Evolutionary conservation across 345 rosid genomes (phyloP), one percentile per base, ranked within the genome.

Genomic region (Aquilaria sinensis): DNA sequence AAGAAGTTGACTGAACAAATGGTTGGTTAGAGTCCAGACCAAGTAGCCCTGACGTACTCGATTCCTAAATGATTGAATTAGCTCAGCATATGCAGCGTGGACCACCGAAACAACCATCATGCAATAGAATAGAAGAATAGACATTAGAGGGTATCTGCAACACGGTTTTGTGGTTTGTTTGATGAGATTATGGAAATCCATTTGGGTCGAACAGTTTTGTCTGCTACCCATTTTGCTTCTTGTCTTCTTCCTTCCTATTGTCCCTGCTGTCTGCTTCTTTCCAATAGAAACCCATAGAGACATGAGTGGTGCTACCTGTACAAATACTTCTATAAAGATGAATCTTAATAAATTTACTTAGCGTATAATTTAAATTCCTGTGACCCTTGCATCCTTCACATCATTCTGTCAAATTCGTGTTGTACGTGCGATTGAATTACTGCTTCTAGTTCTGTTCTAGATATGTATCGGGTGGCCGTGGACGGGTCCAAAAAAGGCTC

Each of bases 401-500:
- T 37, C 43, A 37, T 37, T 37, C 8, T 37, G 3, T 37, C 5
- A 5, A 37, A 37, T 2, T 37, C 43, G 5, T 37, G 43, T 23
- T 23, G 43, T 37, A 37, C 43, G 43, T 37, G 5, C 23, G 23
- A 23, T 37, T 37, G 43, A 37, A 9, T 37, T 37, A 37, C 43
- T 37, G 1, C 23, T 23, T 23, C 23, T 23, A 23, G 23, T 23
- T 23, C 23, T 23, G 23, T 23, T 37, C 7, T 1, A 37, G 43
- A 37, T 37, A 3, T 37, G 43, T 30, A 58, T 53, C 59, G 73
- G 67, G 73, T 70, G 76, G 81, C 69, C 60, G 62, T 41, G 31
- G 79, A 69, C 66, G 55, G 67, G 67, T 57, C 71, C 61, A 55
- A 33, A 65, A 69, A 66, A 71, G 10, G 32, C 58, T 6, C 32